A percentile compares a stretch with the other conserved stretches of the same genome.
Evolutionary conservation across 257 asterid genomes (phyloP).

Genomic region (Apocynum venetum): DNA sequence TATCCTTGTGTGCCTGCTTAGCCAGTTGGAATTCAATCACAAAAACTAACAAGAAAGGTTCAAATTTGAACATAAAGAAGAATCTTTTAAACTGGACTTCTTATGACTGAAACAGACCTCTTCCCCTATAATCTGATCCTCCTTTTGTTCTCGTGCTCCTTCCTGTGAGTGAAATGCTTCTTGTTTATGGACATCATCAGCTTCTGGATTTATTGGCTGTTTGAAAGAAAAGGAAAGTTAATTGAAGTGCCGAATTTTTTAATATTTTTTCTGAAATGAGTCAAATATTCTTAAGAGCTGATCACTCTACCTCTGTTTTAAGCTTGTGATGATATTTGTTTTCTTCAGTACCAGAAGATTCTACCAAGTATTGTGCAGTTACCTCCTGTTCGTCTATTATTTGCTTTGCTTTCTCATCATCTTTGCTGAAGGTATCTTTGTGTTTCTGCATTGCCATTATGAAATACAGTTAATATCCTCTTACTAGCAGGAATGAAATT

Average conservation of each 20-base stretch:
- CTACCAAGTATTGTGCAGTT: not conserved
- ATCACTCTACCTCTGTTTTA: conserved; percentile 3
- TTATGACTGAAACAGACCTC: not conserved
- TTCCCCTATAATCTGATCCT: not conserved
- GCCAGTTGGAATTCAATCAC: not conserved
- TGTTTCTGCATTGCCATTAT: not conserved
- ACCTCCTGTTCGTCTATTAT: not conserved
- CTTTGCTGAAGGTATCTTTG: not conserved
- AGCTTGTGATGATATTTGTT: not conserved
- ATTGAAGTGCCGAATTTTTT: not conserved
- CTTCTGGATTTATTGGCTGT: conserved; percentile 19
- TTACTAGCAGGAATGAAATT: not conserved
- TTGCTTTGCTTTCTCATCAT: not conserved
- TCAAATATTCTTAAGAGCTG: not conserved
- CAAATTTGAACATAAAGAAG: not conserved
- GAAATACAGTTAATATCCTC: not conserved
- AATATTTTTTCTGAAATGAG: not conserved
- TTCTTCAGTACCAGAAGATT: not conserved
- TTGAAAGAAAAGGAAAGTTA: not conserved
- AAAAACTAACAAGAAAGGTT: not conserved
- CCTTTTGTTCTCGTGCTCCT: not conserved
- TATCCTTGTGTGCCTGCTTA: not conserved
- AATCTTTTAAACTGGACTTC: not conserved
- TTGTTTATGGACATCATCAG: not conserved
- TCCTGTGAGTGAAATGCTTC: not conserved